Evolutionary conservation across 1,284 basidiomycete genomes (phyloP).

Genomic region (Austroboletus rostrupii): DNA sequence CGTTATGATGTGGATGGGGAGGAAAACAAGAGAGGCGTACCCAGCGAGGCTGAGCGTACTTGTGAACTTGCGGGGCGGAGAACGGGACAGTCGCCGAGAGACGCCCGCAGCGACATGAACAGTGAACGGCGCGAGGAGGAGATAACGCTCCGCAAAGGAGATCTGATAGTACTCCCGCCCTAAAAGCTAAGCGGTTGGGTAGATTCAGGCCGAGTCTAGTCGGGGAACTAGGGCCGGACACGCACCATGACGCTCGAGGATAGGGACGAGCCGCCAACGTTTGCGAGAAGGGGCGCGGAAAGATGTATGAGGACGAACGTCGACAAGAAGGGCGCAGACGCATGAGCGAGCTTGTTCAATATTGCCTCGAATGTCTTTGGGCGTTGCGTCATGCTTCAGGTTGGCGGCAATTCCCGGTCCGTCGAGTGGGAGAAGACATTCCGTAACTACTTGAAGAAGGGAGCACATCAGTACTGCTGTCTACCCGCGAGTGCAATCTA

Average conservation of each 20-base stretch:
- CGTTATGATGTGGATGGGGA: constrained; percentile 60
- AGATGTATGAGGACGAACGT: constrained; percentile 66
- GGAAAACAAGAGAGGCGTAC: constrained; percentile 49
- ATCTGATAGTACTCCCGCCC: constrained; percentile 80
- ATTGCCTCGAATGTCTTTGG: constrained; percentile 7
- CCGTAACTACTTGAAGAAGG: no score
- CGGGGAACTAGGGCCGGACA: constrained; percentile 11
- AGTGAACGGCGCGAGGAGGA: constrained; percentile 57
- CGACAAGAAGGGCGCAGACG: constrained; percentile 57
- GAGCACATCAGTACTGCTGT: no score
- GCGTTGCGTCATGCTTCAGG: background rate
- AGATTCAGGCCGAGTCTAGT: background rate
- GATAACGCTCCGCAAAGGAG: constrained; percentile 54
- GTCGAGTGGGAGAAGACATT: no score
- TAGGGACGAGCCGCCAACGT: constrained; percentile 59
- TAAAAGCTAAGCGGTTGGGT: constrained; percentile 45
- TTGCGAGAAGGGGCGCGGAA: constrained; percentile 63
- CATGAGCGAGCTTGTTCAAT: constrained; percentile 49
- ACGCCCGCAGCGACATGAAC: constrained; percentile 54
- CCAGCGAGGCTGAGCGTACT: constrained; percentile 53
- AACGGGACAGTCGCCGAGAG: constrained; percentile 50
- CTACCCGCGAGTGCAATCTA: no score
- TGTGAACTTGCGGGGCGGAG: constrained; percentile 37
- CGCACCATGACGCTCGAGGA: constrained; percentile 68
- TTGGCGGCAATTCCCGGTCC: background rate